Conservation (phyloP, 2,329 filamentous ascomycete species). For the Alternaria longipes region DNA sequence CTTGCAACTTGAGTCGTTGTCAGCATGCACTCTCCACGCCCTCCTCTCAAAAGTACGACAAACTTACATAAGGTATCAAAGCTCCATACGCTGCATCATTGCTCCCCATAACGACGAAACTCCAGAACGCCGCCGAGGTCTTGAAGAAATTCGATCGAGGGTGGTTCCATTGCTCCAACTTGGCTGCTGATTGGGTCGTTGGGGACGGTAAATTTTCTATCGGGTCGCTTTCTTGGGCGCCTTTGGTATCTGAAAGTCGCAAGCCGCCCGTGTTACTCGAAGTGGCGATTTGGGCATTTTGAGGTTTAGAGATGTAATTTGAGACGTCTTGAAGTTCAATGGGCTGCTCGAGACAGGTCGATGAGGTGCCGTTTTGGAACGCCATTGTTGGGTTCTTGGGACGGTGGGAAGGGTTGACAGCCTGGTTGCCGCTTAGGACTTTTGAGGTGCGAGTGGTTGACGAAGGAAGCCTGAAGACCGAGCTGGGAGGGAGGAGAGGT, state of each 20-base stretch:
- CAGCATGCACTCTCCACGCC: not conserved
- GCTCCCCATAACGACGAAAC: constrained; percentile 72
- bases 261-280: constrained; percentile 19
- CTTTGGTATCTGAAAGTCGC: constrained; percentile 28
- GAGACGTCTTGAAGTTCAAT: constrained; percentile 46
- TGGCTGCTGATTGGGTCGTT: constrained; percentile 52
- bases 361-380: constrained; percentile 43
- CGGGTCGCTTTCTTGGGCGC: constrained; percentile 27
- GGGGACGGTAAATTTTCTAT: constrained; percentile 58
- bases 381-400: constrained; percentile 28
- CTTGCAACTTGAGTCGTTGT: constrained; percentile 61
- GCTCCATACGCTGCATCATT: constrained; percentile 72
- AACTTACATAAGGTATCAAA: constrained; percentile 59
- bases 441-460: not conserved
- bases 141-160: constrained; percentile 67
- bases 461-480: not conserved
- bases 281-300: constrained; percentile 28
- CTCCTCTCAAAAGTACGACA: not conserved
- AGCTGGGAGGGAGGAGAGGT: not conserved
- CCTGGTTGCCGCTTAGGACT: not conserved
- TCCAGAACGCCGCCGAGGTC: constrained; percentile 67
- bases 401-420: not conserved
- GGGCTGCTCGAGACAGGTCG: constrained; percentile 45
- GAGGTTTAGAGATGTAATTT: constrained; percentile 28
- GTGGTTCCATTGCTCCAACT: constrained; percentile 70